Percentiles rank a stretch among this genome's conserved stretches.
These are phyloP conservation scores for Adansonia digitata DNA, from an alignment of 345 rosid species.

Conservation along the genomic window DNA sequence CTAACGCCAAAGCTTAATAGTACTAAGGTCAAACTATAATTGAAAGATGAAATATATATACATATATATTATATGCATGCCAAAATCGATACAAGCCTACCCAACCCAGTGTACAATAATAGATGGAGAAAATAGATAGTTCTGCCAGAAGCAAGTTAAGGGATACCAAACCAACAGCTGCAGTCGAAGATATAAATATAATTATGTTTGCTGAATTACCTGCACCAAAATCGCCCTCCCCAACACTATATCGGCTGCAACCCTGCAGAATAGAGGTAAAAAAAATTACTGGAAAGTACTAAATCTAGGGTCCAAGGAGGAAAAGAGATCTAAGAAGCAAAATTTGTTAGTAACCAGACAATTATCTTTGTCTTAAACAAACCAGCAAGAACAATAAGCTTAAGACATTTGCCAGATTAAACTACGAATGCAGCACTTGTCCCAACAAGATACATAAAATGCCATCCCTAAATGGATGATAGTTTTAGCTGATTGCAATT, in stretches of 20 bases:
- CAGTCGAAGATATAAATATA: not conserved
- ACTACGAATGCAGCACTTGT: not conserved
- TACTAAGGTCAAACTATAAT: not conserved
- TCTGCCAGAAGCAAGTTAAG: not conserved
- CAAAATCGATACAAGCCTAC: not conserved
- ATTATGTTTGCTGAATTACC: conserved; percentile 37
- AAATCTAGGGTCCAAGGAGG: not conserved
- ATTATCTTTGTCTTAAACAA: not conserved
- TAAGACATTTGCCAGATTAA: not conserved
- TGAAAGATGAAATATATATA: not conserved
- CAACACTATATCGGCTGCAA: conserved; percentile 58
- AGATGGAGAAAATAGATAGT: not conserved
- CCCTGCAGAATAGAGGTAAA: conserved; percentile 51
- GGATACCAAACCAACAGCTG: conserved; percentile 6
- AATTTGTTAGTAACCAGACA: too few species aligned
- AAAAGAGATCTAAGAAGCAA: not conserved
- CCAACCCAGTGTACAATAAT: not conserved
- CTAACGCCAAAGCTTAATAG: not conserved
- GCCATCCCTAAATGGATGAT: not conserved
- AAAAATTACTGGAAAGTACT: not conserved
- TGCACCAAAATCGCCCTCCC: conserved; percentile 52
- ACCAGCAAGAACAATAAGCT: not conserved
- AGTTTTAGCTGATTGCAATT: not conserved
- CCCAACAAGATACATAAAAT: not conserved
- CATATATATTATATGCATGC: not conserved